phyloP scores from a whole-genome alignment of 139 green algal species.

The Microglena sp. region DNA sequence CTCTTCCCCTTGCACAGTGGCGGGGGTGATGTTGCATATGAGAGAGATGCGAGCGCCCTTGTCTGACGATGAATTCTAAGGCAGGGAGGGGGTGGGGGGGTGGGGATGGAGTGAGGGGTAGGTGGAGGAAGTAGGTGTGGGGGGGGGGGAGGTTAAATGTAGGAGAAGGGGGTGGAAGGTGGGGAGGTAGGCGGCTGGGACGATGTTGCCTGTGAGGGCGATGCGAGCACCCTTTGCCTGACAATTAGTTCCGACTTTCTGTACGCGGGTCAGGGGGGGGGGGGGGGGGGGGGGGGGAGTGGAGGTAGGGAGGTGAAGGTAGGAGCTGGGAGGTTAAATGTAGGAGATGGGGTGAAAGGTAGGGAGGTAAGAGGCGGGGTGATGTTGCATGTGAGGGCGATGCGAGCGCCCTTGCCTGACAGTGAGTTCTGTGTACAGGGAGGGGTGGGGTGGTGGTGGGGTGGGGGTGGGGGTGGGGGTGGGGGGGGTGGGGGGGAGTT shows the following conservation, averaged over 20 bases:
- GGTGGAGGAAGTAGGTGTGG: too few relatives aligned
- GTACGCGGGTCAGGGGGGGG: too few relatives aligned
- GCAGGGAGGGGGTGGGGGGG: background rate
- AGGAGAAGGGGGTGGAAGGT: too few relatives aligned
- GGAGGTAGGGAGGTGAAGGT: too few relatives aligned
- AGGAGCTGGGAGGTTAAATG: too few relatives aligned
- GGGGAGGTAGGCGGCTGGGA: too few relatives aligned
- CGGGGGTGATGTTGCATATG: background rate
- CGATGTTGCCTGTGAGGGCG: too few relatives aligned
- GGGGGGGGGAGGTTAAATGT: too few relatives aligned
- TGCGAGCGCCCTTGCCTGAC: slow-evolving; percentile 51
- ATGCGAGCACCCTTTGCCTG: too few relatives aligned
- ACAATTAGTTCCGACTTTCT: too few relatives aligned
- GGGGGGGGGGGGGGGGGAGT: too few relatives aligned
- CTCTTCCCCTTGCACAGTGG: slow-evolving; percentile 64
- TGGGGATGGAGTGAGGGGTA: too few relatives aligned
- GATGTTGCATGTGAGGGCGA: slow-evolving; percentile 79
- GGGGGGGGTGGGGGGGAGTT: background rate
- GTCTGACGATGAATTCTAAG: background rate
- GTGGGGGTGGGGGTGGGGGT: background rate
- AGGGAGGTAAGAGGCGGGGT: slow-evolving; percentile 64
- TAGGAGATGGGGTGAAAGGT: background rate
- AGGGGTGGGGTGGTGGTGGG: slow-evolving; percentile 12
- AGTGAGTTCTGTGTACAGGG: slow-evolving; percentile 27
- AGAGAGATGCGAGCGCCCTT: background rate